Conservation (phyloP, 495 filamentous ascomycete genomes). For the Bombardia bombarda region DNA sequence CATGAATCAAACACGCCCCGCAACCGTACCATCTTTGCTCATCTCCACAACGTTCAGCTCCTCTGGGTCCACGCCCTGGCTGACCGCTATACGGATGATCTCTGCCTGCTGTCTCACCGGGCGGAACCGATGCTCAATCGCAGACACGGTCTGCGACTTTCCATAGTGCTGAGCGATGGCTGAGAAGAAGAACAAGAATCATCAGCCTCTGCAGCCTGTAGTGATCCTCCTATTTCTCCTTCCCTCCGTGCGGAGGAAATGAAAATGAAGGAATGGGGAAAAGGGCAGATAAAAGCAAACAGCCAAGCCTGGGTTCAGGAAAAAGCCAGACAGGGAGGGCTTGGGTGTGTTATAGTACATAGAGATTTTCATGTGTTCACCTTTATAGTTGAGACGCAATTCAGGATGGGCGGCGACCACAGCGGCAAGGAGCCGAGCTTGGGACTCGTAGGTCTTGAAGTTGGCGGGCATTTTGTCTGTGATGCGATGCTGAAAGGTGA, state of each 20-base stretch:
- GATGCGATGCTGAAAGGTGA: no score
- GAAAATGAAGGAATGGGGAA: background rate
- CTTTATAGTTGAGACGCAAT: constrained; percentile 38
- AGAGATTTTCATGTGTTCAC: constrained; percentile 26
- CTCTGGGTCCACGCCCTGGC: constrained; percentile 27
- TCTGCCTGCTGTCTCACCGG: constrained; percentile 27
- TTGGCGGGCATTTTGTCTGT: constrained; percentile 34
- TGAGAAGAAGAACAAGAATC: no score
- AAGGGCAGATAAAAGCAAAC: background rate
- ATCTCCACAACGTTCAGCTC: background rate
- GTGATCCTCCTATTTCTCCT: background rate
- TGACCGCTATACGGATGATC: constrained; percentile 41
- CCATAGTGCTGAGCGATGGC: constrained; percentile 26
- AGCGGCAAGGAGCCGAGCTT: constrained; percentile 41
- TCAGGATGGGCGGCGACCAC: constrained; percentile 38
- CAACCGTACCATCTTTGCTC: constrained; percentile 8
- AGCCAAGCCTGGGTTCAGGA: no score
- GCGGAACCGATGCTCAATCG: constrained; percentile 40
- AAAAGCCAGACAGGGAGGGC: no score
- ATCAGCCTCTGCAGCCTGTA: constrained; percentile 7
- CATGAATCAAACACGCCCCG: background rate
- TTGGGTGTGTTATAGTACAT: no score
- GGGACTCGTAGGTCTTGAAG: constrained; percentile 41
- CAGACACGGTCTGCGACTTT: constrained; percentile 21
- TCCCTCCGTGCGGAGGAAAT: background rate